Evolutionary conservation across 2,329 filamentous ascomycete species (phyloP), one percentile per base, ranked within the genome.

Genomic region (Arthrobotrys iridis): DNA sequence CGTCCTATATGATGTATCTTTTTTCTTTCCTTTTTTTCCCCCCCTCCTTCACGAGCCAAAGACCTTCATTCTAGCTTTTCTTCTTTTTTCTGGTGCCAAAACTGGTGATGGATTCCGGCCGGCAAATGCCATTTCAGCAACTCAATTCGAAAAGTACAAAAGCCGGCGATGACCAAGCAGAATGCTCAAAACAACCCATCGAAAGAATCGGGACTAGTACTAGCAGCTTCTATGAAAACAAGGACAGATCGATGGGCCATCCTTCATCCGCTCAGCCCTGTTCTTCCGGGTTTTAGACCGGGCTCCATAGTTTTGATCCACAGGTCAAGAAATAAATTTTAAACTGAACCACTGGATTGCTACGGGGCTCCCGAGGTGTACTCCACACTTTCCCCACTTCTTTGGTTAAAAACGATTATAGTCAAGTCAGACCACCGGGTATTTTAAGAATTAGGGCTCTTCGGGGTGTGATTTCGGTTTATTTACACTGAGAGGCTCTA

Each of bases 321-420:
- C 41, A 71, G 52, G 58, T 65, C 52, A 65, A 66, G 60, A 66
- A 66, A 66, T 60, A 59, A 60, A 74, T 67, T 55, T 37, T 55
- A 35, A 22, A 35, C 59, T 37, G 70, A 74, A 74, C 70, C 70
- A 63, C 43, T 66, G 70, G 68, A 66, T 65, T 59, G 55, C 59
- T 59, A 63, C 60, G 68, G 68, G 70, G 70, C 70, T 74, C 70
- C 70, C 70, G 70, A 66, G 65, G 55, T 55, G 60, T 71, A 67
- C 70, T 67, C 70, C 70, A 74, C 70, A 24, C 15, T 58, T 8
- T 57, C 59, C 37, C 57, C 45, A 26, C 50, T 33, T 20, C 35
- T 35, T 59, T 64, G 18, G 40, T 57, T 26, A 60, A 46, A 33
- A 43, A 58, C 24, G 41, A 37, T 45, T 35, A 15, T 28, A 71